phyloP scores from a whole-genome alignment of 805 yeast genomes.

The Candida quercuum region DNA sequence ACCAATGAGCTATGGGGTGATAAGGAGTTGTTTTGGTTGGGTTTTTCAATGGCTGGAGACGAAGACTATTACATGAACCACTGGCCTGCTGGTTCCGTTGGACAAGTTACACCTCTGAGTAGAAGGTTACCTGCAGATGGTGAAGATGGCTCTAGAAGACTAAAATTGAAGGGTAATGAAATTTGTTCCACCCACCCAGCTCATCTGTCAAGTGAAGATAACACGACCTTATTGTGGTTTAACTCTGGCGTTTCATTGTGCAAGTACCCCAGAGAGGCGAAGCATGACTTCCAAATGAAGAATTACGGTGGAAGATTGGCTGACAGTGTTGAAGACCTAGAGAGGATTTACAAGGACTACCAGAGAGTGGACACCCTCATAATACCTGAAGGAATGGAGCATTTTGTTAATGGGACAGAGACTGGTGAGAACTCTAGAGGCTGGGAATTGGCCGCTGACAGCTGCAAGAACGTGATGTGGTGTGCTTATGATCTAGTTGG shows the following conservation, averaged over 20 bases:
- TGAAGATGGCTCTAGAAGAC: constrained; percentile 12
- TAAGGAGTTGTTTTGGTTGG: constrained; percentile 64
- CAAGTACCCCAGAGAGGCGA: constrained; percentile 12
- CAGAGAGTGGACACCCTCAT: constrained; percentile 39
- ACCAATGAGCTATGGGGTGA: constrained; percentile 56
- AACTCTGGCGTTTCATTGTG: constrained; percentile 52
- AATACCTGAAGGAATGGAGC: constrained; percentile 43
- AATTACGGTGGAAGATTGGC: background rate
- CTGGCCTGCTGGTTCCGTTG: constrained; percentile 54
- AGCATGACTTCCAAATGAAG: background rate
- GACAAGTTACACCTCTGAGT: constrained; percentile 31
- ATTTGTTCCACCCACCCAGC: constrained; percentile 60
- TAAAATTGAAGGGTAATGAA: constrained; percentile 29
- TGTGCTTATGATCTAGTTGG: constrained; percentile 56
- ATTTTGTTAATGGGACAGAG: constrained; percentile 17
- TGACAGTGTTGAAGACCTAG: background rate
- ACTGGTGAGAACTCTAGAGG: constrained; percentile 35
- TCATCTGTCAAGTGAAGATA: constrained; percentile 43
- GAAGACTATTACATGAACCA: constrained; percentile 46
- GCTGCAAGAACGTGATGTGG: constrained; percentile 48
- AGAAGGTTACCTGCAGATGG: constrained; percentile 12
- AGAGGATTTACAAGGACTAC: constrained; percentile 26
- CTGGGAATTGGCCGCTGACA: constrained; percentile 43
- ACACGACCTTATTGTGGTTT: constrained; percentile 44
- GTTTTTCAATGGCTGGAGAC: constrained; percentile 49